These are phyloP conservation scores for Flaveria robusta DNA, from an alignment of 129 eudicot species.

Conservation along the genomic window DNA sequence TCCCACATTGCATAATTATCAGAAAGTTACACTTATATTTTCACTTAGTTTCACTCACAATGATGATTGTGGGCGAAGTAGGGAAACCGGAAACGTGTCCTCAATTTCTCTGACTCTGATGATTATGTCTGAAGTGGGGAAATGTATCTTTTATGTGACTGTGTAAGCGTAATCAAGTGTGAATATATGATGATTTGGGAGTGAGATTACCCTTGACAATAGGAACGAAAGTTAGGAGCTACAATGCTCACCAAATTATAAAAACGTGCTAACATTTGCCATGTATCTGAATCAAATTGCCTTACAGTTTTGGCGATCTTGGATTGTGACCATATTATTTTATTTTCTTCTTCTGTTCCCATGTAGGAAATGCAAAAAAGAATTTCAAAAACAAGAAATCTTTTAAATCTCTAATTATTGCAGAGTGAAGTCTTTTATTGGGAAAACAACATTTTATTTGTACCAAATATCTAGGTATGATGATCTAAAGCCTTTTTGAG, in stretches of 20 bases:
- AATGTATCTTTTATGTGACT: no score
- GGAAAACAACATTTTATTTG: background rate
- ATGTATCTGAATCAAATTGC: background rate
- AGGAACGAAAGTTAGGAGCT: no score
- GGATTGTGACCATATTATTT: background rate
- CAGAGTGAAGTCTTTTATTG: constrained; percentile 5
- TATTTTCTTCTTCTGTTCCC: background rate
- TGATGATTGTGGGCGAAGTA: no score
- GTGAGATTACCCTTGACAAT: no score
- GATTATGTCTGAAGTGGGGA: no score
- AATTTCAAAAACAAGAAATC: background rate
- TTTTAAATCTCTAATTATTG: background rate
- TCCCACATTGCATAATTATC: no score
- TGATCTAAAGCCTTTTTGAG: background rate
- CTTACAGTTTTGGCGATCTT: background rate
- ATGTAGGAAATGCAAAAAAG: background rate
- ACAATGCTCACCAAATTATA: background rate
- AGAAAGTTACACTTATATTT: no score
- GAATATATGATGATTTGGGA: no score
- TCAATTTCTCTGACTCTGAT: no score
- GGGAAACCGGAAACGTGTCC: no score
- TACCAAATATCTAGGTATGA: background rate
- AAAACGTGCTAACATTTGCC: background rate
- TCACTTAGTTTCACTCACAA: no score
- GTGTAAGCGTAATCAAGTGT: no score